Conservation (phyloP, 176 grass and related monocot species). For the Cymbopogon citratus region DNA sequence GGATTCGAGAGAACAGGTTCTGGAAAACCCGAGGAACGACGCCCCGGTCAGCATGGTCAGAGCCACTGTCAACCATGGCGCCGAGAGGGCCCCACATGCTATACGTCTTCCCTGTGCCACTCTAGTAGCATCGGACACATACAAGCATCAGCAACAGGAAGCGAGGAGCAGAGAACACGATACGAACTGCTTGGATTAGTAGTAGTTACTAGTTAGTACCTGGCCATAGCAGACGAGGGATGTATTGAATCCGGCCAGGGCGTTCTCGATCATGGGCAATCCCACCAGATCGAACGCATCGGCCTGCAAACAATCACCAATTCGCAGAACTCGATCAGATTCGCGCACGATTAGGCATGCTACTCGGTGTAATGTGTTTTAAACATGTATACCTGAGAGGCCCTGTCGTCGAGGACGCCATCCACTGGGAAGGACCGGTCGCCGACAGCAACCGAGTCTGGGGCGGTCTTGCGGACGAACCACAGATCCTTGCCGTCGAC, state of each 20-base stretch:
- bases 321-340: neutral
- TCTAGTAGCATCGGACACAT: constrained; percentile 36
- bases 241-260: too few species aligned
- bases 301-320: too few species aligned
- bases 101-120: constrained; percentile 88
- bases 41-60: constrained; percentile 40
- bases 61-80: constrained; percentile 54
- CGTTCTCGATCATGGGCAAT: too few species aligned
- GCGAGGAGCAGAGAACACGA: too few species aligned
- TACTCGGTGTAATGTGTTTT: too few species aligned
- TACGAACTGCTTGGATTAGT: too few species aligned
- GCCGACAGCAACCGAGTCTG: constrained; percentile 45
- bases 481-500: constrained; percentile 44
- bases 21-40: constrained; percentile 80
- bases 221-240: too few species aligned
- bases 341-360: neutral
- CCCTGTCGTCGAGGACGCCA: constrained; percentile 62
- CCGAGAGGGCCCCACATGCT: constrained; percentile 83
- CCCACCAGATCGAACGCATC: too few species aligned
- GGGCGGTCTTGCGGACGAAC: constrained; percentile 40
- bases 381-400: too few species aligned
- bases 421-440: constrained; percentile 54
- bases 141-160: constrained; percentile 5
- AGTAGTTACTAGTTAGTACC: too few species aligned
- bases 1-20: constrained; percentile 67